Percentiles rank a stretch among this genome's conserved stretches.
phyloP scores from a whole-genome alignment of 305 asterid species.

The Lippia alba region DNA sequence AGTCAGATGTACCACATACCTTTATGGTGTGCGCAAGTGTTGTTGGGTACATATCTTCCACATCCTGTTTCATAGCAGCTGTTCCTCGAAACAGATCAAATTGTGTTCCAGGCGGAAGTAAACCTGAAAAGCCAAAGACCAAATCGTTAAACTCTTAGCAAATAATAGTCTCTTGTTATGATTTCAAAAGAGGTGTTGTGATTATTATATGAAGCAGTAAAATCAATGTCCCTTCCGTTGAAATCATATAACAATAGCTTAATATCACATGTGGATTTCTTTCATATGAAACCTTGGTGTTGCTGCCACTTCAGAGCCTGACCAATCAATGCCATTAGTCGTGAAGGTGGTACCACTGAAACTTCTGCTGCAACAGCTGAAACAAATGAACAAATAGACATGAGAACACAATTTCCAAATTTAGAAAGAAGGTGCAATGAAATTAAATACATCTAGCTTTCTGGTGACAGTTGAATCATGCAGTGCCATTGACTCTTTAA shows the following conservation, averaged over 20 bases:
- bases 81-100: constrained; percentile 96
- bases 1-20: constrained; percentile 48
- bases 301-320: constrained; percentile 99
- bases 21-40: constrained; percentile 89
- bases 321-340: constrained; percentile 96
- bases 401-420: constrained; percentile 32
- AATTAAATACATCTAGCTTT: constrained; percentile 27
- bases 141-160: constrained; percentile 18
- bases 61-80: constrained; percentile 99
- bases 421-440: background rate
- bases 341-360: constrained; percentile 98
- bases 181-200: constrained; percentile 14
- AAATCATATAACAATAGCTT: constrained; percentile 20
- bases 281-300: constrained; percentile 81
- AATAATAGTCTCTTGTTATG: constrained; percentile 6
- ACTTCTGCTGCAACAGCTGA: constrained; percentile 93
- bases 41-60: constrained; percentile 91
- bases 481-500: too few species aligned
- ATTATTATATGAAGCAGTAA: constrained; percentile 5
- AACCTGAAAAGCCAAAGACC: constrained; percentile 54
- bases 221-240: constrained; percentile 29
- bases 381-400: constrained; percentile 35
- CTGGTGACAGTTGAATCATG: too few species aligned
- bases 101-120: constrained; percentile 99
- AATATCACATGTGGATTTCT: constrained; percentile 28